Conservation (phyloP, 208 protist species). For the Acanthamoeba healyi region DNA sequence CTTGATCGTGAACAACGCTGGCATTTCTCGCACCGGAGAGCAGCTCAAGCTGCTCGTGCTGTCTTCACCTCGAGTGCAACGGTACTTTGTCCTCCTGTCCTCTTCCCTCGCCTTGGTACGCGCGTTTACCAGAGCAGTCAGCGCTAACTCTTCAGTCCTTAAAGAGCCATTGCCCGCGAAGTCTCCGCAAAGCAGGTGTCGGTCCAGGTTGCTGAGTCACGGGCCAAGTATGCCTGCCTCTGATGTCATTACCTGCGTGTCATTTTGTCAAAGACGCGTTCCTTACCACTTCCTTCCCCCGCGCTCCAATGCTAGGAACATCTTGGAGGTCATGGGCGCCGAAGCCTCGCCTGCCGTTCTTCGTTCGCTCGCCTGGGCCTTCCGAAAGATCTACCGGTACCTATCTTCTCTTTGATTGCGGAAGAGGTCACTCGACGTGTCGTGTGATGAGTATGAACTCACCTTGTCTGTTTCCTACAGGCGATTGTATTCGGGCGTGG, state of each 20-base stretch:
- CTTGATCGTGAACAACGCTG: slow-evolving; percentile 55
- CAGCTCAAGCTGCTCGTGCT: slow-evolving; percentile 60
- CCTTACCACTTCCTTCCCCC: background rate
- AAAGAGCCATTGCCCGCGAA: background rate
- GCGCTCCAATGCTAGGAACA: too few relatives aligned
- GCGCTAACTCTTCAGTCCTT: too few relatives aligned
- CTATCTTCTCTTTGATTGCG: background rate
- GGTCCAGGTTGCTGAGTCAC: background rate
- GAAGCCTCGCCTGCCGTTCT: slow-evolving; percentile 63
- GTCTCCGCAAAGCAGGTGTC: slow-evolving; percentile 9
- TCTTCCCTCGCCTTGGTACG: background rate
- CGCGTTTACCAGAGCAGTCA: too few relatives aligned
- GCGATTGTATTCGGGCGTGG: slow-evolving; percentile 58
- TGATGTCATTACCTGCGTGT: background rate
- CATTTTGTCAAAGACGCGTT: background rate
- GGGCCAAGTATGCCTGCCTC: background rate
- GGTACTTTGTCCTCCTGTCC: background rate
- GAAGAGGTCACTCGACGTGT: too few relatives aligned
- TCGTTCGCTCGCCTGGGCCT: slow-evolving; percentile 45
- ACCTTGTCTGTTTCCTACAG: background rate
- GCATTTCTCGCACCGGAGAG: background rate
- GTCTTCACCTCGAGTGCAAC: slow-evolving; percentile 49
- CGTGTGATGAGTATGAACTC: too few relatives aligned
- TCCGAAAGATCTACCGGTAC: slow-evolving; percentile 62
- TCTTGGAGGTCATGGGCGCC: slow-evolving; percentile 62